phyloP scores from a whole-genome alignment of 2,329 filamentous ascomycete genomes.

The Arthroderma sp. region DNA sequence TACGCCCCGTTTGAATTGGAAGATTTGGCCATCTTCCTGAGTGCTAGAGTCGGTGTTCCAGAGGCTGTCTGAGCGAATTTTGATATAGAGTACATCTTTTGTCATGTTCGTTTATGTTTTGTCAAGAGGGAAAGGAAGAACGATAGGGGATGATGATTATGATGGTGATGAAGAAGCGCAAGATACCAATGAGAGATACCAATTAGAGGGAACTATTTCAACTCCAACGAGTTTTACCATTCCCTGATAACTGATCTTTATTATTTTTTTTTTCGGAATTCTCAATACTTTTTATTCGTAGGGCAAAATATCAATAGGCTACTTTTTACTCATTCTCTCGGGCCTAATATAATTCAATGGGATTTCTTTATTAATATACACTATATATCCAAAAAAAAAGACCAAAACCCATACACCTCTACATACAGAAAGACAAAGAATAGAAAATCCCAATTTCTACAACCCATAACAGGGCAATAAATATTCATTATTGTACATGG shows the following conservation, averaged over 20 bases:
- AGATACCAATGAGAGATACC: background rate
- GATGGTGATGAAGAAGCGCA: background rate
- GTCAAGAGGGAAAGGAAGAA: background rate
- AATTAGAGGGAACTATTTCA: background rate
- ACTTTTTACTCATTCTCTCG: slow-evolving; percentile 1
- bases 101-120: background rate
- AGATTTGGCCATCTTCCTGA: slow-evolving; percentile 11
- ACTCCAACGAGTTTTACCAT: background rate
- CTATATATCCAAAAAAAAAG: no score
- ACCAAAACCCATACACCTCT: no score
- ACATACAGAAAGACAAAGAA: no score
- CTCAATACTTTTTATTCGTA: background rate
- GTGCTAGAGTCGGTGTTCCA: slow-evolving; percentile 6
- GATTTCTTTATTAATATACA: no score
- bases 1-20: slow-evolving; percentile 10
- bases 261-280: background rate
- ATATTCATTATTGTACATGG: slow-evolving; percentile 1
- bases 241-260: no score
- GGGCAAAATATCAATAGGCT: background rate
- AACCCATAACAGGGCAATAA: background rate
- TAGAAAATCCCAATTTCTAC: no score
- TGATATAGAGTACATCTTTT: background rate
- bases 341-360: background rate
- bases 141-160: background rate
- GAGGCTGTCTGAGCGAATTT: background rate